Percentiles rank a stretch among this genome's conserved stretches.
These are phyloP conservation scores for Lophiotrema nucula DNA, from an alignment of 495 filamentous ascomycete species.

Conservation along the genomic window DNA sequence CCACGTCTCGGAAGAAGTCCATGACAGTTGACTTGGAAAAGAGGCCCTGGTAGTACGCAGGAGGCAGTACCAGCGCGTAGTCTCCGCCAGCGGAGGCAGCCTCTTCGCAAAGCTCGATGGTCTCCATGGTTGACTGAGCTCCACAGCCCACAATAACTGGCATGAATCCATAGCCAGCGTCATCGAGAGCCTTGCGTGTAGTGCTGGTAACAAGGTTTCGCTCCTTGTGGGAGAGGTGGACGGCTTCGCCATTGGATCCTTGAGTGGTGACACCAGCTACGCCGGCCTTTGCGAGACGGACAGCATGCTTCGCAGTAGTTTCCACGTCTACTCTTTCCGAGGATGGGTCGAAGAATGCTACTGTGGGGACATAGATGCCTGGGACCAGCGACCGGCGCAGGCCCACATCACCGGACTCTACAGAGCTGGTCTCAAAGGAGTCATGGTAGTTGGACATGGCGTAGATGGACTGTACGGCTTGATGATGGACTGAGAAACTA, in stretches of 20 bases:
- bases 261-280: conserved; percentile 80
- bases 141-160: conserved; percentile 85
- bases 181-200: conserved; percentile 73
- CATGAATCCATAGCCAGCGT: conserved; percentile 62
- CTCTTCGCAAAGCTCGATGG: conserved; percentile 75
- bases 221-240: conserved; percentile 42
- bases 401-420: conserved; percentile 33
- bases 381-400: conserved; percentile 34
- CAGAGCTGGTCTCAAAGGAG: conserved; percentile 35
- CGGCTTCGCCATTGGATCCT: conserved; percentile 76
- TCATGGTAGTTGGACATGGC: conserved; percentile 30
- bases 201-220: conserved; percentile 59
- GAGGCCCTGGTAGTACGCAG: conserved; percentile 76
- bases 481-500: conserved; percentile 25
- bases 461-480: conserved; percentile 33
- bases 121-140: conserved; percentile 81
- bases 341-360: conserved; percentile 40
- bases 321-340: conserved; percentile 60
- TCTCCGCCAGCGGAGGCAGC: conserved; percentile 74
- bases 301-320: conserved; percentile 71
- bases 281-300: conserved; percentile 77
- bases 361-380: conserved; percentile 44
- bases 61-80: conserved; percentile 80
- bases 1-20: conserved; percentile 75
- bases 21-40: conserved; percentile 61